Conservation (phyloP, 176 grass and related monocot genomes). For the Oryza brachyantha region DNA sequence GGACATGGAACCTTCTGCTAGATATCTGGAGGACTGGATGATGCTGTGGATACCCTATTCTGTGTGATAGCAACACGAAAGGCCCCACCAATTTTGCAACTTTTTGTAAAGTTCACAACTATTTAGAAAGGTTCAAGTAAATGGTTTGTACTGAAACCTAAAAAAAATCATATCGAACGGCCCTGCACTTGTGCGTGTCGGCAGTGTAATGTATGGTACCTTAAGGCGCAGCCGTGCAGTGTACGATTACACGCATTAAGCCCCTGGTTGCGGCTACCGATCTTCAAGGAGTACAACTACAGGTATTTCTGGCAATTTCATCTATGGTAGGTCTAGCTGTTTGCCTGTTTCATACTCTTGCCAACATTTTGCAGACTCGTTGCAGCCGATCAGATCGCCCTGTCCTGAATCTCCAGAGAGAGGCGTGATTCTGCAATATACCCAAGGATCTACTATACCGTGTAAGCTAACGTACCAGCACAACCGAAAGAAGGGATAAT, state of each 20-base stretch:
- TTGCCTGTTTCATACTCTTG: not conserved
- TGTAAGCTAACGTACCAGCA: not conserved
- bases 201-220: not conserved
- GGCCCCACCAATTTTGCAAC: not conserved
- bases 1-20: not conserved
- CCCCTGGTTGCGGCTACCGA: not conserved
- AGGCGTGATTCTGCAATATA: not conserved
- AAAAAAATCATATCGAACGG: not conserved
- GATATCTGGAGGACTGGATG: not conserved
- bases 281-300: not conserved
- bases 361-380: not conserved
- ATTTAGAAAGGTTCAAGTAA: not conserved
- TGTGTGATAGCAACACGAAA: not conserved
- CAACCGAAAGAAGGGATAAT: not conserved
- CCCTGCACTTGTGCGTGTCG: not conserved
- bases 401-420: not conserved
- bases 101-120: not conserved
- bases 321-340: too few relatives aligned
- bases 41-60: not conserved
- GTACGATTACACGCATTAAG: constrained; percentile 13
- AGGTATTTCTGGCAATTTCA: not conserved
- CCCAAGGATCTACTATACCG: not conserved
- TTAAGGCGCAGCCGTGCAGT: not conserved
- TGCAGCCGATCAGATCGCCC: not conserved
- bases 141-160: constrained; percentile 3